Percentiles rank a stretch among this genome's conserved stretches.
Conservation (phyloP, 768 basidiomycete species). For the Amanita subjunquillea region DNA sequence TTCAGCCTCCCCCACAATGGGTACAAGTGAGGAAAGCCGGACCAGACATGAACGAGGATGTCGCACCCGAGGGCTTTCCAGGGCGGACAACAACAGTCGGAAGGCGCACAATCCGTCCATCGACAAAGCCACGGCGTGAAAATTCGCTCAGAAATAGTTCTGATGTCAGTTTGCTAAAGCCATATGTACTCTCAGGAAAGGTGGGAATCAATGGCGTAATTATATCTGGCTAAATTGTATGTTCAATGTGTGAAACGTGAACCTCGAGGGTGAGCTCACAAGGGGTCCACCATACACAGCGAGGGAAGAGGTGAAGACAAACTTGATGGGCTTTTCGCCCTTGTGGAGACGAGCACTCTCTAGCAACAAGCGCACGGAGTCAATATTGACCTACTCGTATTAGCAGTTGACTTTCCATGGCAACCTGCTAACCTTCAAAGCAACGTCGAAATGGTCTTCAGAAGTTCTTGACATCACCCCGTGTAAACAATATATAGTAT, state of each 20-base stretch:
- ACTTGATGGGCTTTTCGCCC: conserved; percentile 25
- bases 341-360: conserved; percentile 24
- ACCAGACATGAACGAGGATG: conserved; percentile 49
- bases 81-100: conserved; percentile 52
- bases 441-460: conserved; percentile 50
- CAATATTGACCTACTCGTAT: conserved; percentile 37
- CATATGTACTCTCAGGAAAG: conserved; percentile 46
- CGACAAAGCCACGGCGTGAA: conserved; percentile 43
- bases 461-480: conserved; percentile 58
- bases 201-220: conserved; percentile 39
- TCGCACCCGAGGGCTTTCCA: conserved; percentile 42
- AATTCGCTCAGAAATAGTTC: conserved; percentile 54
- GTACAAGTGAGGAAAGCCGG: conserved; percentile 5
- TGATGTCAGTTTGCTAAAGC: conserved; percentile 43
- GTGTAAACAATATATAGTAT: conserved; percentile 37
- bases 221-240: conserved; percentile 23
- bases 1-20: background rate
- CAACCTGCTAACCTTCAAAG: conserved; percentile 26
- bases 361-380: conserved; percentile 38
- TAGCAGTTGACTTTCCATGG: background rate
- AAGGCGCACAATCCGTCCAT: conserved; percentile 49
- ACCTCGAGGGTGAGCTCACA: conserved; percentile 13
- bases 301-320: conserved; percentile 49
- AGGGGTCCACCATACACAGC: conserved; percentile 52
- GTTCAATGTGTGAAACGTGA: background rate